Base-by-base conservation (phyloP, 805 yeast genomes). In the Yamadazyma sp. region DNA sequence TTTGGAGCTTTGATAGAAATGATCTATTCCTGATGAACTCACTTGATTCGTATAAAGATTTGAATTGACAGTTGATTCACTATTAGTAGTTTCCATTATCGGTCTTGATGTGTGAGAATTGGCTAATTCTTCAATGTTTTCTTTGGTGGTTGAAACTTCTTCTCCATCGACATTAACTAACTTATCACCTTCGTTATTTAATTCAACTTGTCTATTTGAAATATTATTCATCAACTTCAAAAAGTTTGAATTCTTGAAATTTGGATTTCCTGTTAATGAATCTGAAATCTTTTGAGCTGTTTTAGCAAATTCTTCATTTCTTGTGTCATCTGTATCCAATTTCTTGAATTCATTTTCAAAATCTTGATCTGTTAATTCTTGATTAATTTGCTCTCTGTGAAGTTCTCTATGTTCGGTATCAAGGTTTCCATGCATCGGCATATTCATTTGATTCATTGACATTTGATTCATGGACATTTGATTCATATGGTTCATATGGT, bases 211-310 rank as follows among this genome's bases (percentile, higher is more conserved):
- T 22, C 69, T 44, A 27, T 57, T 56, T 15, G 65, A 58, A 15
- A 67, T 65, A 25, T 57, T 56, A 24, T 49, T 47, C 73, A 67
- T 67, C 24, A 67, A 49, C 43, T 65, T 62, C 30, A 67, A 45
- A 38, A 67, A 67, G 24, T 56, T 46, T 7, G 65, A 56, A 39
- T 60, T 58, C 38, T 59, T 55, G 36, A 67, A 54, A 45, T 67
- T 67, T 11, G 42, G 42, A 15, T 47, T 42, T 3, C 39, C 34
- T 12, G 19, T 25, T 48, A 59, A 52, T 10, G 67, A 49, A 4
- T 42, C 39, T 18, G 60, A 57, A 11, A 67, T 69, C 35, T 57
- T 51, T 24, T 54, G 42, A 4, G 73, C 73, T 0, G 69, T 58
- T 29, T 53, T 48, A 8, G 73, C 72, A 52, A 67, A 65, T 39